phyloP scores from a whole-genome alignment of 139 green algal genomes.

The Micractinium conductrix region DNA sequence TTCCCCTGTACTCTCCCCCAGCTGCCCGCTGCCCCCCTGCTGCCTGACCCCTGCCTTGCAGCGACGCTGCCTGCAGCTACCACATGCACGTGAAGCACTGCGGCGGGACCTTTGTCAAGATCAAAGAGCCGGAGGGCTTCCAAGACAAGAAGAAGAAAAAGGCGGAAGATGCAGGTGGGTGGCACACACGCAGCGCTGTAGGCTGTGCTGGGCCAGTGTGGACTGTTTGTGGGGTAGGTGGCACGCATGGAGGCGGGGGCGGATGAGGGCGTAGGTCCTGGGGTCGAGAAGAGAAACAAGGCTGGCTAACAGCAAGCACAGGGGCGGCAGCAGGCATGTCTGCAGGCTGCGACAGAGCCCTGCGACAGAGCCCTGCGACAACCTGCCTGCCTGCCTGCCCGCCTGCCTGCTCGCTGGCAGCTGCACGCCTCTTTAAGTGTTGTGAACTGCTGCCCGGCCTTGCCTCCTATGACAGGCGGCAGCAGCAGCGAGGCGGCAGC shows the following conservation, averaged over 20 bases:
- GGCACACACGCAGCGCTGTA: no score
- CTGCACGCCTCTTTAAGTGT: background rate
- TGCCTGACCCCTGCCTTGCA: no score
- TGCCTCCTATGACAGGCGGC: background rate
- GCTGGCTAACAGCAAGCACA: no score
- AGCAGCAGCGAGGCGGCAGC: background rate
- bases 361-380: background rate
- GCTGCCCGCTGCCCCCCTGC: no score
- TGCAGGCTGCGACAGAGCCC: background rate
- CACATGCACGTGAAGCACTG: slow-evolving; percentile 68
- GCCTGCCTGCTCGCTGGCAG: background rate
- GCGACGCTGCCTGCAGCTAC: slow-evolving; percentile 59
- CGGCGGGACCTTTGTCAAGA: slow-evolving; percentile 56
- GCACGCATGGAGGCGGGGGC: no score
- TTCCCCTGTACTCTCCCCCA: no score
- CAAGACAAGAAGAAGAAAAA: background rate
- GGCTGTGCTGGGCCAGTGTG: no score
- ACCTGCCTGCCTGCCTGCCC: background rate
- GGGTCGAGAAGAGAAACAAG: background rate
- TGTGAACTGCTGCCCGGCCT: background rate
- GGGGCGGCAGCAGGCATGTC: no score
- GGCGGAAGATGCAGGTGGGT: background rate
- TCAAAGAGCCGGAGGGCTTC: slow-evolving; percentile 23
- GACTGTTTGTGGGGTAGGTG: no score
- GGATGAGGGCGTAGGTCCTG: no score